Evolutionary conservation across 2,329 filamentous ascomycete genomes (phyloP).

Genomic region (Cladophialophora yegresii): DNA sequence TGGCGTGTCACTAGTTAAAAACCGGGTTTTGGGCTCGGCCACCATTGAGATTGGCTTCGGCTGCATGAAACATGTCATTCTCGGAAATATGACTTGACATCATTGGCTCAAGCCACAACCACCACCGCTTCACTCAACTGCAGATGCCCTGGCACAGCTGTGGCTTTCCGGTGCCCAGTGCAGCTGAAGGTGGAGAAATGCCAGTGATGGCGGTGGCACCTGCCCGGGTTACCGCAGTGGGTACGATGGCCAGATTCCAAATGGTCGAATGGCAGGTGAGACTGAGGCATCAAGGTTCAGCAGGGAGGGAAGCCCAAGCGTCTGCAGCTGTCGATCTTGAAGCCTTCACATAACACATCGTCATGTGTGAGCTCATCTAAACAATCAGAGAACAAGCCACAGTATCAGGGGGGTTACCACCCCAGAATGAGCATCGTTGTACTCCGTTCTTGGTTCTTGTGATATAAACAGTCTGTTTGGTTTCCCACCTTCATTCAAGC

Average conservation of each 20-base stretch:
- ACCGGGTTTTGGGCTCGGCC: neutral
- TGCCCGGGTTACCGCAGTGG: neutral
- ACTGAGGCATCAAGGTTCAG: neutral
- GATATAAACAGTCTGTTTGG: neutral
- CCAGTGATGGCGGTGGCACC: neutral
- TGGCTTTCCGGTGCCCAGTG: neutral
- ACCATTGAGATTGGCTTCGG: neutral
- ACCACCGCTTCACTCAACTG: neutral
- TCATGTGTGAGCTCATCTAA: constrained; percentile 13
- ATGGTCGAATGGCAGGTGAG: constrained; percentile 4
- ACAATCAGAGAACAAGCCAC: constrained; percentile 1
- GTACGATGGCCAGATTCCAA: constrained; percentile 3
- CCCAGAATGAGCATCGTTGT: neutral
- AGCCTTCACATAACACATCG: constrained; percentile 1
- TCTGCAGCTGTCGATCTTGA: neutral
- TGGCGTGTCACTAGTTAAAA: neutral
- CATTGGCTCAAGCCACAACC: neutral
- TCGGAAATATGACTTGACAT: neutral
- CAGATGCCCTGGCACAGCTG: neutral
- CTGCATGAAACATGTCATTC: constrained; percentile 1
- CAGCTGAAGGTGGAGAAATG: neutral
- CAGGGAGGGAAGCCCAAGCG: neutral
- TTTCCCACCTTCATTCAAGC: neutral
- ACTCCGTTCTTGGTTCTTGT: neutral
- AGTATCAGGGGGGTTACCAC: neutral